Base-by-base conservation (phyloP, 1,284 basidiomycete genomes). In the Wolfiporia cocos region DNA sequence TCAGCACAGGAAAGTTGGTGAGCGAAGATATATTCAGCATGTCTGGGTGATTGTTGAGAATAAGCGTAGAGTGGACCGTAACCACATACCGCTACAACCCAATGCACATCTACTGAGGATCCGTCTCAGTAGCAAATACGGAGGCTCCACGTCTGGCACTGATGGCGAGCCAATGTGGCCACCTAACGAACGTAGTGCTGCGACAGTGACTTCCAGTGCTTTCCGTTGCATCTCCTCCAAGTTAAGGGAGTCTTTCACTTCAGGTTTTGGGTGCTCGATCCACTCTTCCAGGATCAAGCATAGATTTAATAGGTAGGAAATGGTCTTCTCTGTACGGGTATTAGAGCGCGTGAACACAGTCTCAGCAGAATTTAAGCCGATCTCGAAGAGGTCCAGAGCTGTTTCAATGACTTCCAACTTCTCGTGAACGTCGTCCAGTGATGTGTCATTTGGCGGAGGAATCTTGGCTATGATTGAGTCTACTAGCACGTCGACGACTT, bases 231-330 rank as follows among this genome's bases (percentile, higher is more conserved):
- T 50, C 4, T 59, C 59, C 3, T 57, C 54, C 1, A 74, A 72
- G 21, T 62, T 62, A 23, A 61, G 56, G 39, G 69, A 59, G n/a
- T 56, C 67, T 9, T 56, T 59, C 24, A 68, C 52, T 18, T 43
- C 50, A 10, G 61, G 51, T 17, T 67, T 61, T 24, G 67, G 62
- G 17, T 64, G 61, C 32, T 74, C 71, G 29, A 69, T 57, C 78
- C 84, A 86, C 14, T 69, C 56, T 45, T 81, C 78, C 34, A 85
- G 61, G 2, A 69, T 67, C 37, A 67, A 55, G 49, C 72, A 75
- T 23, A 85, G 65, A 23, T 69, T 68, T 4, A 83, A 55, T 30
- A 86, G 54, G 34, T 69, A 66, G 12, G 65, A 58, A 37, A 82
- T 69, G 4, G 80, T 49, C 37, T 68, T 71, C 49, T 68, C 64